phyloP scores from a whole-genome alignment of 2,329 filamentous ascomycete genomes.

The Exophiala viscosa region DNA sequence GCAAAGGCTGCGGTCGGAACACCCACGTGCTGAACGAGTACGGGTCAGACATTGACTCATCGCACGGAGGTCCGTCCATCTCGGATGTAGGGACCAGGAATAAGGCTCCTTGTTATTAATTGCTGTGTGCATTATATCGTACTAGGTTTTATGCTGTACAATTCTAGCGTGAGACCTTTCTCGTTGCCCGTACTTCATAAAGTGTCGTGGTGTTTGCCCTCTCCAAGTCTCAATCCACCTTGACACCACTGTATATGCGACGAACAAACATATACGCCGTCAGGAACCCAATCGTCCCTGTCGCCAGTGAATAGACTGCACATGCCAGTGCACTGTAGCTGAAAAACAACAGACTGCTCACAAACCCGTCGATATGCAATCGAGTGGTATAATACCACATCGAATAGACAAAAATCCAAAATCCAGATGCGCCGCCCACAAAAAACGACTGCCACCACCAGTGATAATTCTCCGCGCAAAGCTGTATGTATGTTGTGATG shows the following conservation, averaged over 20 bases:
- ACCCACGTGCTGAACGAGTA: no score
- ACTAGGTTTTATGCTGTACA: neutral
- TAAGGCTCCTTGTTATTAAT: no score
- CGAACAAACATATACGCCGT: conserved; percentile 79
- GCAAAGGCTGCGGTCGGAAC: no score
- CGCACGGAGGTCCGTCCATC: no score
- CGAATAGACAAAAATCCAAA: conserved; percentile 82
- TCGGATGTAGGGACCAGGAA: no score
- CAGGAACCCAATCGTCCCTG: conserved; percentile 79
- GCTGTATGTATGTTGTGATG: conserved; percentile 75
- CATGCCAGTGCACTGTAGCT: conserved; percentile 79
- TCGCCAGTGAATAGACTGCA: conserved; percentile 73
- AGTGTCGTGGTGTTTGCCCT: neutral
- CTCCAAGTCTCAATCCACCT: conserved; percentile 26
- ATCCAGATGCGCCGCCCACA: conserved; percentile 68
- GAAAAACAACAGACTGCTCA: conserved; percentile 79
- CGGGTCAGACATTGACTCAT: no score
- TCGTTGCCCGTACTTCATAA: neutral
- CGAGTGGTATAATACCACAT: conserved; percentile 79
- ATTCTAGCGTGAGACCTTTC: neutral
- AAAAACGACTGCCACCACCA: conserved; percentile 93
- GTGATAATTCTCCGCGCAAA: conserved; percentile 80
- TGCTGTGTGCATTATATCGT: no score
- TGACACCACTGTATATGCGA: conserved; percentile 58
- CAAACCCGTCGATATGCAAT: conserved; percentile 74